Evolutionary conservation across 345 rosid species (phyloP).

Genomic region (Eucalyptus leucophloia): DNA sequence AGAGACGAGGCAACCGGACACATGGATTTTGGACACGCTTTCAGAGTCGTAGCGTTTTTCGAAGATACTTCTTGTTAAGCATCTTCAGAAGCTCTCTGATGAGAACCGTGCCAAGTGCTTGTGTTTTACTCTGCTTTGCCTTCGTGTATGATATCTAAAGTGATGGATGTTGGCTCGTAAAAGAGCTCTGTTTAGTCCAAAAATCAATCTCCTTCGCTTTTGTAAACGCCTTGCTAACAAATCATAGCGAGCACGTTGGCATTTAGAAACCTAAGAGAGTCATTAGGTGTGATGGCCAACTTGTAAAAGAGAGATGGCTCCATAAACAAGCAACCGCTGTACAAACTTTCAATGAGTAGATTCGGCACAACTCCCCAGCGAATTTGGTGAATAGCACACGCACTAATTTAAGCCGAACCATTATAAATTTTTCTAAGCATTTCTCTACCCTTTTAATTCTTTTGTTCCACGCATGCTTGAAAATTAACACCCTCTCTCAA

Average conservation of each 20-base stretch:
- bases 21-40: background rate
- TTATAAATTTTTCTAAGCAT: background rate
- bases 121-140: background rate
- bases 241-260: background rate
- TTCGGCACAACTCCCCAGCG: accelerated
- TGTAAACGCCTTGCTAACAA: background rate
- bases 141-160: background rate
- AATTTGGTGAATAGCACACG: background rate
- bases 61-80: background rate
- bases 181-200: background rate
- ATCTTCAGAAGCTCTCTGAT: background rate
- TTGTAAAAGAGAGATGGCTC: background rate
- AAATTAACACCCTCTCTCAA: too few relatives aligned
- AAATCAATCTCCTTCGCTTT: background rate
- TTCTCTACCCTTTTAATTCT: background rate
- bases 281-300: background rate
- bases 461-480: too few relatives aligned
- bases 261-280: background rate
- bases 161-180: background rate
- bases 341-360: background rate
- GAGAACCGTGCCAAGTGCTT: background rate
- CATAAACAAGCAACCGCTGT: background rate
- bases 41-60: background rate
- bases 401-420: background rate
- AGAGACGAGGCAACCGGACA: background rate